Conservation (phyloP, 768 basidiomycete species). For the Rhodotorula diobovata region DNA sequence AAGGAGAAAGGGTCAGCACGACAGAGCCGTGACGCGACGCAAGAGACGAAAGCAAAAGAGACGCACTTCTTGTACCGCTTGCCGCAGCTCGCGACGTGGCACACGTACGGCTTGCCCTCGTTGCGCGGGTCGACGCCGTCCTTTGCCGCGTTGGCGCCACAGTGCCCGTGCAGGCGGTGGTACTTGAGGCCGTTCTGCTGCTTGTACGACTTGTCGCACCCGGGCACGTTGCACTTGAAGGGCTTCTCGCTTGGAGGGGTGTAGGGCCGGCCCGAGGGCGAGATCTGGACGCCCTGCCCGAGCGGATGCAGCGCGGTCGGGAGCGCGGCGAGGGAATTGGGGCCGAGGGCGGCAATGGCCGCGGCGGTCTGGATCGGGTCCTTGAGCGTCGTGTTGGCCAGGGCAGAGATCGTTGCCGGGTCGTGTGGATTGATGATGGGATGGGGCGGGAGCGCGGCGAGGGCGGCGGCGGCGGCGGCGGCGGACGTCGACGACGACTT, state of each 20-base stretch:
- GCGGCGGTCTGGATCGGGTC: conserved; percentile 28
- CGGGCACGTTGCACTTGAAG: conserved; percentile 54
- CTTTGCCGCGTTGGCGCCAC: conserved; percentile 37
- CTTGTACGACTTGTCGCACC: conserved; percentile 48
- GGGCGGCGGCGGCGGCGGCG: background rate
- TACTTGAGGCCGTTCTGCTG: conserved; percentile 48
- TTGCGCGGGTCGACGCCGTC: conserved; percentile 15
- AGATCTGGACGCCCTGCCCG: conserved; percentile 57
- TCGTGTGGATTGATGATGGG: conserved; percentile 47
- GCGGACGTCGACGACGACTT: background rate
- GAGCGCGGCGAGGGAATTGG: conserved; percentile 28
- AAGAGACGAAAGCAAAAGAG: background rate
- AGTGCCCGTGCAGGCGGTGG: conserved; percentile 44
- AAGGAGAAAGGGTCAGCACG: background rate
- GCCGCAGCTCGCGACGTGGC: conserved; percentile 38
- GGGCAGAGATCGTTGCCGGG: conserved; percentile 48
- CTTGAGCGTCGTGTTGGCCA: conserved; percentile 47
- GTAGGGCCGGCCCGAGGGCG: conserved; percentile 50
- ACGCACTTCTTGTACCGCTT: conserved; percentile 68
- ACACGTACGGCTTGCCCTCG: conserved; percentile 41
- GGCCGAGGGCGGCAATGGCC: conserved; percentile 25
- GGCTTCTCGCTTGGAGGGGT: conserved; percentile 59
- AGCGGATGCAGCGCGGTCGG: conserved; percentile 51
- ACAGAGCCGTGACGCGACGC: background rate
- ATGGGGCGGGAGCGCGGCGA: conserved; percentile 8